Evolutionary conservation across 768 basidiomycete genomes (phyloP).

Genomic region (Suillus sp.): DNA sequence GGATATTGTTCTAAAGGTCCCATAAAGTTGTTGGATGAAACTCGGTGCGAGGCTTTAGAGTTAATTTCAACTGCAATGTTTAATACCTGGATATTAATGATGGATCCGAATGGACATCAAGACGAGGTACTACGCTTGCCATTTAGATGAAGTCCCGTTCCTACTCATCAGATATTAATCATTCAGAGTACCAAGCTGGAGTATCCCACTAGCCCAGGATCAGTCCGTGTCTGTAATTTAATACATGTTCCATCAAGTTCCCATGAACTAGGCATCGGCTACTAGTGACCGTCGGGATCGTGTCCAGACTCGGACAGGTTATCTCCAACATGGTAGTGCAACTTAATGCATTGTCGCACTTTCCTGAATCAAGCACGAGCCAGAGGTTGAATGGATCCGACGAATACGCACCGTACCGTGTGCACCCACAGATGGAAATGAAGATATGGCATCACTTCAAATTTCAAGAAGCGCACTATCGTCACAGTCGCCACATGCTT

Average conservation of each 20-base stretch:
- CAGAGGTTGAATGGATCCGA: not conserved
- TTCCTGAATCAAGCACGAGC: too few species aligned
- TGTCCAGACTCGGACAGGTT: not conserved
- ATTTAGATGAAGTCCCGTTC: slow-evolving; percentile 8
- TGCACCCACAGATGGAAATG: not conserved
- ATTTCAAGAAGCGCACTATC: slow-evolving; percentile 1
- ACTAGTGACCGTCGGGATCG: not conserved
- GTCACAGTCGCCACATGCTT: not conserved
- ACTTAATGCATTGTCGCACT: not conserved
- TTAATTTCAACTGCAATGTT: not conserved
- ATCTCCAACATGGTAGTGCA: not conserved
- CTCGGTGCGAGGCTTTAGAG: not conserved
- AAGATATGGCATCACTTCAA: not conserved
- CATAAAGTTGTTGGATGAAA: not conserved
- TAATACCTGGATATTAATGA: not conserved
- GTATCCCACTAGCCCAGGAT: not conserved
- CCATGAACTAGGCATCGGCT: slow-evolving; percentile 3
- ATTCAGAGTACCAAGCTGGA: not conserved
- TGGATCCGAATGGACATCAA: not conserved
- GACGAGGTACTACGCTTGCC: not conserved
- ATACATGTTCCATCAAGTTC: not conserved
- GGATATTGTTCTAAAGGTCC: not conserved
- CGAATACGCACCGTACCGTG: not conserved
- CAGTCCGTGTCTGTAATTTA: not conserved
- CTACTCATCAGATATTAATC: not conserved